Conservation (phyloP, 352 stramenopile species). For the Globisporangium solare region DNA sequence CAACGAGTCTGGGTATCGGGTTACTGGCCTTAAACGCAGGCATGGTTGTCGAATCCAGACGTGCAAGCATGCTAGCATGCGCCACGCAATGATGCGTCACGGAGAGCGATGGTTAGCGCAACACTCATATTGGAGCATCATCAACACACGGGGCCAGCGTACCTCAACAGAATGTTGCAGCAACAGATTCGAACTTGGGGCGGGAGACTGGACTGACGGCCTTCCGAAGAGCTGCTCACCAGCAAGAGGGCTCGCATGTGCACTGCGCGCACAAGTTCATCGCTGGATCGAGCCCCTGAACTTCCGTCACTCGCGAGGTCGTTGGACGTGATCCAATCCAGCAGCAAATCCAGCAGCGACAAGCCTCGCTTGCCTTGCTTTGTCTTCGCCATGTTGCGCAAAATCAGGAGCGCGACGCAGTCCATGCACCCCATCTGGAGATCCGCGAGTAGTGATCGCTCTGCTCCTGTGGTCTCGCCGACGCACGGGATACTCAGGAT, state of each 20-base stretch:
- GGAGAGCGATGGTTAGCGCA: background rate
- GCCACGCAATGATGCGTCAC: background rate
- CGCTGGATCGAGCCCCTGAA: slow-evolving; percentile 1
- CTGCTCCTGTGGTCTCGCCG: slow-evolving; percentile 4
- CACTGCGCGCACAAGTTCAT: slow-evolving; percentile 7
- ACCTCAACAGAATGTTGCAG: slow-evolving; percentile 69
- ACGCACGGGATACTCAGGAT: slow-evolving; percentile 40
- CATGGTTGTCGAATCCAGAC: slow-evolving; percentile 8
- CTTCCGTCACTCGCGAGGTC: background rate
- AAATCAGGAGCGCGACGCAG: slow-evolving; percentile 48
- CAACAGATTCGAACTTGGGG: slow-evolving; percentile 56
- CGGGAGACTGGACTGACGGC: slow-evolving; percentile 19
- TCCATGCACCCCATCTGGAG: slow-evolving; percentile 71
- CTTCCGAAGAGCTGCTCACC: slow-evolving; percentile 11
- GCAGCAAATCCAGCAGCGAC: slow-evolving; percentile 26
- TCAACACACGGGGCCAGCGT: slow-evolving; percentile 1
- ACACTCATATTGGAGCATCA: too few species aligned
- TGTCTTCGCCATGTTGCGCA: slow-evolving; percentile 10
- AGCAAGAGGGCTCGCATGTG: slow-evolving; percentile 13
- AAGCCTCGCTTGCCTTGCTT: background rate
- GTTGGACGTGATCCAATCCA: slow-evolving; percentile 29
- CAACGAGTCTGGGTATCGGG: slow-evolving; percentile 4
- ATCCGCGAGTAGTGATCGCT: slow-evolving; percentile 43
- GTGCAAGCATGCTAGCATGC: slow-evolving; percentile 5
- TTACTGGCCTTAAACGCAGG: slow-evolving; percentile 5